These are phyloP conservation scores for Malus hybrid DNA, from an alignment of 331 rosid genomes.

Conservation along the genomic window DNA sequence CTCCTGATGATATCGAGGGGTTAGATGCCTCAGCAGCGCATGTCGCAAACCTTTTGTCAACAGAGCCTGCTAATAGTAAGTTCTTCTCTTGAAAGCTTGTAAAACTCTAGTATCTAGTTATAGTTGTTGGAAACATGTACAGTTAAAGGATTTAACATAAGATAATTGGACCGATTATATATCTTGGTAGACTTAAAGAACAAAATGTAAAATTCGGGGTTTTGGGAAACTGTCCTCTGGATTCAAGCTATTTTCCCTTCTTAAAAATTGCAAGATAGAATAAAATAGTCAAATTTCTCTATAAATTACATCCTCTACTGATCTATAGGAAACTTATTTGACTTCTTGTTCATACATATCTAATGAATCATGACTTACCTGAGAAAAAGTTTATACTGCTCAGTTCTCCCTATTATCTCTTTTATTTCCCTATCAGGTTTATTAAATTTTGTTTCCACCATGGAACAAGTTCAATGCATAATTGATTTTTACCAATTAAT, in stretches of 20 bases:
- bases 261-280: neutral
- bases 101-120: slow-evolving; percentile 3
- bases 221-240: neutral
- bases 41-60: slow-evolving; percentile 80
- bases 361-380: neutral
- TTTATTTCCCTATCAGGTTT: neutral
- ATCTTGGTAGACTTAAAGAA: neutral
- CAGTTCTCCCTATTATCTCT: too few species aligned
- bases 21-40: slow-evolving; percentile 91
- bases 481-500: neutral
- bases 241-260: neutral
- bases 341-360: neutral
- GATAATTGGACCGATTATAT: neutral
- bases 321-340: neutral
- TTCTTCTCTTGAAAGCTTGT: slow-evolving; percentile 17
- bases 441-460: neutral
- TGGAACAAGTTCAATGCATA: neutral
- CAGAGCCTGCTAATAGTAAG: slow-evolving; percentile 87
- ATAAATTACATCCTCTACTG: neutral
- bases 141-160: neutral
- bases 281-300: neutral
- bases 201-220: neutral
- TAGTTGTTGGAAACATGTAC: neutral
- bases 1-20: slow-evolving; percentile 73
- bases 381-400: neutral